Conservation (phyloP, 2,329 filamentous ascomycete genomes). For the Harringtonia aguacate region DNA sequence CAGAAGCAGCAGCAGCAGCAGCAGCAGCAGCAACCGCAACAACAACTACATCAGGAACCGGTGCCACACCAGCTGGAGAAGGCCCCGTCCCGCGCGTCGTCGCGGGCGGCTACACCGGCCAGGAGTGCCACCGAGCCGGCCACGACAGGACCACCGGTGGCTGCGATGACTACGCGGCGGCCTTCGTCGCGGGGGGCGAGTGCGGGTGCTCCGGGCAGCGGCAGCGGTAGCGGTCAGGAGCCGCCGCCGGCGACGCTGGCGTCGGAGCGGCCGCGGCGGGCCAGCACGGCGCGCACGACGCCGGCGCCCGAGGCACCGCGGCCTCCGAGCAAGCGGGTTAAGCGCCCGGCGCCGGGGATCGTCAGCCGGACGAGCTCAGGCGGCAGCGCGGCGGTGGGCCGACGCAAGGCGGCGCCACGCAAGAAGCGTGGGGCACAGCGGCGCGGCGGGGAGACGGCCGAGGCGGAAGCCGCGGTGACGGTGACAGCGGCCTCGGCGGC, state of each 20-base stretch:
- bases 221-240: conserved; percentile 27
- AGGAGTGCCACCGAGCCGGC: not conserved
- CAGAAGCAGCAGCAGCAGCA: conserved; percentile 7
- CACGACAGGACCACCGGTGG: not conserved
- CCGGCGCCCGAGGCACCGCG: conserved; percentile 35
- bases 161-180: conserved; percentile 10
- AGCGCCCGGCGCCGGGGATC: conserved; percentile 61
- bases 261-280: conserved; percentile 41
- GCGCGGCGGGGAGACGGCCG: conserved; percentile 31
- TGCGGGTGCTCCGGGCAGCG: conserved; percentile 8
- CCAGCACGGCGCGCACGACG: conserved; percentile 47
- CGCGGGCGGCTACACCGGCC: conserved; percentile 5
- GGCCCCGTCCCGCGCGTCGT: conserved; percentile 5
- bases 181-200: conserved; percentile 16
- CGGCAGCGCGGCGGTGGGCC: conserved; percentile 57
- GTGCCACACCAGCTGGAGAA: not conserved
- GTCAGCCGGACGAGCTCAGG: conserved; percentile 53
- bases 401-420: conserved; percentile 56
- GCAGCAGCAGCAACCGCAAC: not conserved
- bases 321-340: conserved; percentile 46
- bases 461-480: conserved; percentile 22
- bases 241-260: conserved; percentile 36
- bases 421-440: conserved; percentile 43
- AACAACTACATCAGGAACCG: not conserved
- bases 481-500: no score